Evolutionary conservation across 2,329 filamentous ascomycete species (phyloP), one percentile per base, ranked within the genome.

Genomic region (Botrytis sinoallii): DNA sequence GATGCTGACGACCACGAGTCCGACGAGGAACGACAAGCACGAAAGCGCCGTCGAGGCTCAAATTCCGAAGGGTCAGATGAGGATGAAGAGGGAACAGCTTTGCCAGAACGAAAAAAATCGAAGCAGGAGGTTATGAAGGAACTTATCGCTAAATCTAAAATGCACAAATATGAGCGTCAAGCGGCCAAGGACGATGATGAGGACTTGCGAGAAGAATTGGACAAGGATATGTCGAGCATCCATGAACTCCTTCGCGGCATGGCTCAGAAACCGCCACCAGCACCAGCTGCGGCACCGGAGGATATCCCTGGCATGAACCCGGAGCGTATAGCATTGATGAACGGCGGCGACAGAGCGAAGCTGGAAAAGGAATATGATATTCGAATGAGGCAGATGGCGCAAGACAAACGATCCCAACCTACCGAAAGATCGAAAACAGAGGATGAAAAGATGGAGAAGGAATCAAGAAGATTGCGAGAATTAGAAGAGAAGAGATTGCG

Each of bases 91-190:
- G 85, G 85, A 9, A 85, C 84, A 8, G 86, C 86, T 32, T 85
- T 91, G 76, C 94, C 94, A 0, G 92, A 95, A 79, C 88, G 92
- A 74, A 98, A 97, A 83, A 99, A 98, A 85, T 91, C 91, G 4
- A 98, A 98, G 84, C 93, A 96, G 71, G 96, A 99, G 83, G 93
- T 99, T 68, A 98, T 98, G 93, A 92, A 97, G 80, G 97, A 99
- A 83, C 88, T 99, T 75, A 98, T 99, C 77, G 93, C 95, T 75
- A 99, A 99, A 83, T 98, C 95, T 1, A 99, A 99, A 81, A 87
- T 93, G 75, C 89, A 98, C 87, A 98, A 97, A 84, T 95, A 95
- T 80, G 95, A 98, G 84, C 90, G 96, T 59, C 96, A 99, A 83
- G 91, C 93, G 75, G 90, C 90, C 42, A 98, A 97, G 81, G 96